Conservation (phyloP, 2,329 filamentous ascomycete genomes). For the Myriosclerotinia scirpicola region DNA sequence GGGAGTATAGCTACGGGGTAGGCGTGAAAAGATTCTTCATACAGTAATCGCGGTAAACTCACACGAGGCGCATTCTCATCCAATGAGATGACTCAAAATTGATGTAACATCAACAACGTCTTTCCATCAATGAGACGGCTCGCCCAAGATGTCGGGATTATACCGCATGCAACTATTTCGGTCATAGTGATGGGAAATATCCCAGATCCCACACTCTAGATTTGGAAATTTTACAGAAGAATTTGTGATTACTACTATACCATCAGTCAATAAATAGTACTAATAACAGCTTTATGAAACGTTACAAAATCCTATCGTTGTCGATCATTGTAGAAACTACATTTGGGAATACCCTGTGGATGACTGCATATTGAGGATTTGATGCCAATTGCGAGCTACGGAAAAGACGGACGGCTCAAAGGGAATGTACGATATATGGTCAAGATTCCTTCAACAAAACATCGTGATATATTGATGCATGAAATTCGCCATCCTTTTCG, state of each 20-base stretch:
- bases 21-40: background rate
- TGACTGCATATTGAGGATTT: slow-evolving; percentile 4
- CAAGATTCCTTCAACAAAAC: too few species aligned
- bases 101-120: background rate
- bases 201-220: background rate
- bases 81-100: background rate
- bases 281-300: background rate
- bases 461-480: background rate
- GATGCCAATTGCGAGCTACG: background rate
- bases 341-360: background rate
- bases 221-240: background rate
- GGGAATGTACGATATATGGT: background rate
- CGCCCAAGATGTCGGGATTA: background rate
- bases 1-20: too few species aligned
- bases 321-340: background rate
- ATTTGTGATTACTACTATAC: background rate
- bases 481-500: background rate
- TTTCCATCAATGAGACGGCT: background rate
- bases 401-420: background rate
- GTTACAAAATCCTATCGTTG: background rate
- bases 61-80: background rate
- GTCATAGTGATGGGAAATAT: background rate
- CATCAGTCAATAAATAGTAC: too few species aligned
- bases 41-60: background rate
- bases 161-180: background rate